Conservation (phyloP, 495 filamentous ascomycete species). For the Talaromyces liani region DNA sequence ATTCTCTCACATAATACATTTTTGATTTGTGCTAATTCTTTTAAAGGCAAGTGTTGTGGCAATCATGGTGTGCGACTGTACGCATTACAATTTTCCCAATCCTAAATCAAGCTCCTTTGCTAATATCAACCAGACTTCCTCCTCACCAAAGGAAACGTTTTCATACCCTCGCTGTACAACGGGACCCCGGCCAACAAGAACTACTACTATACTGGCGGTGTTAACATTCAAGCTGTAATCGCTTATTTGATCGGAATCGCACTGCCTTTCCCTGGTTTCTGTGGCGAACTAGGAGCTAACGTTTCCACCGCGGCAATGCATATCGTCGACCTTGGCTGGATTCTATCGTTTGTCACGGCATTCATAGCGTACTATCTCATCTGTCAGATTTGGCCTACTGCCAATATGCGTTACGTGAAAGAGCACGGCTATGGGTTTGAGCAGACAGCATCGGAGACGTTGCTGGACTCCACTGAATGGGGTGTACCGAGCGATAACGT, state of each 20-base stretch:
- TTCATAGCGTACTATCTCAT: slow-evolving; percentile 30
- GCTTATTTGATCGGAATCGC: slow-evolving; percentile 50
- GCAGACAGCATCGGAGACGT: background rate
- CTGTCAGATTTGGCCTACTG: slow-evolving; percentile 31
- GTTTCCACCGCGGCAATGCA: slow-evolving; percentile 23
- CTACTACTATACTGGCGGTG: slow-evolving; percentile 36
- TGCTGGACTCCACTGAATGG: background rate
- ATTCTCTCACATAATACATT: background rate
- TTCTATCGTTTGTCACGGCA: slow-evolving; percentile 26
- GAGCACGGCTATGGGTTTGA: slow-evolving; percentile 2
- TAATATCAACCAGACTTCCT: slow-evolving; percentile 33
- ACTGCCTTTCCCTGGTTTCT: slow-evolving; percentile 47
- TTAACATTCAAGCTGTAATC: slow-evolving; percentile 51
- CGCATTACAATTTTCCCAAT: slow-evolving; percentile 6
- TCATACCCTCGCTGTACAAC: slow-evolving; percentile 35
- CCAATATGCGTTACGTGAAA: slow-evolving; percentile 18
- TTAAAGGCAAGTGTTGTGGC: slow-evolving; percentile 37
- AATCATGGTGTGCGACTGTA: slow-evolving; percentile 50
- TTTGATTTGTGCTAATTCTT: background rate
- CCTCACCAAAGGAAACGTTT: slow-evolving; percentile 44
- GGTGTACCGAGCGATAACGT: background rate
- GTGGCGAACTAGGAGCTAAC: slow-evolving; percentile 22
- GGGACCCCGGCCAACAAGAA: slow-evolving; percentile 16
- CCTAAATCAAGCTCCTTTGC: background rate
- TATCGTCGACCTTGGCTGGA: slow-evolving; percentile 31